Conservation (phyloP, 2,329 filamentous ascomycete genomes). For the Sclerotinia borealis region DNA sequence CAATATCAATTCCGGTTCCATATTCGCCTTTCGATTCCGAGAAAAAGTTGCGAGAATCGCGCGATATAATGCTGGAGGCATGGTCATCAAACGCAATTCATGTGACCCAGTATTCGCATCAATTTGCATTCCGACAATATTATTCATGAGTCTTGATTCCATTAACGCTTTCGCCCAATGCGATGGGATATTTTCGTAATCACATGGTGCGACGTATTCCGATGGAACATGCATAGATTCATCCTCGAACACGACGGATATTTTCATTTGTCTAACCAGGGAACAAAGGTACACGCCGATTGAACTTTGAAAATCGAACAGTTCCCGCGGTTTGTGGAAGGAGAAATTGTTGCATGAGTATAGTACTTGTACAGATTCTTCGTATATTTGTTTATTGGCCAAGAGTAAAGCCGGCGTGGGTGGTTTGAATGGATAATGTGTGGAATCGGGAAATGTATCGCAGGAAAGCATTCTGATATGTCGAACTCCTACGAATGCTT, state of each 20-base stretch:
- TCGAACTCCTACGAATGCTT: constrained; percentile 8
- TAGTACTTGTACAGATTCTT: not conserved
- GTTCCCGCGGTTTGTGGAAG: constrained; percentile 1
- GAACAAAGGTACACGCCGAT: constrained; percentile 1
- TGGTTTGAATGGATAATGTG: constrained; percentile 10
- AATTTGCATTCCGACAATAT: constrained; percentile 6
- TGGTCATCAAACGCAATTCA: not conserved
- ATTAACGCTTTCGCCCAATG: constrained; percentile 4
- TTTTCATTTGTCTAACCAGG: constrained; percentile 4
- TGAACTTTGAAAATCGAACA: constrained; percentile 7
- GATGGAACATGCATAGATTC: not conserved
- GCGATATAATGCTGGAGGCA: constrained; percentile 5
- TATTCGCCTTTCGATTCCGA: not conserved
- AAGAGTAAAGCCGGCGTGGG: constrained; percentile 3
- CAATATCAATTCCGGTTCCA: not conserved
- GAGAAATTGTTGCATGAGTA: constrained; percentile 8
- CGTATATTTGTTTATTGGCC: constrained; percentile 2
- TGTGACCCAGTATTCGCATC: not conserved
- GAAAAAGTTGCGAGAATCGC: constrained; percentile 1
- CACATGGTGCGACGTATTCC: not conserved
- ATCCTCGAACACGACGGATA: constrained; percentile 2
- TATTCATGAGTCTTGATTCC: not conserved
- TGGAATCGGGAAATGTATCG: constrained; percentile 5
- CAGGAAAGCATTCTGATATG: constrained; percentile 6
- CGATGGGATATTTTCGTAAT: constrained; percentile 8